phyloP scores from a whole-genome alignment of 495 filamentous ascomycete species.

The Beverwykella pulmonaria region DNA sequence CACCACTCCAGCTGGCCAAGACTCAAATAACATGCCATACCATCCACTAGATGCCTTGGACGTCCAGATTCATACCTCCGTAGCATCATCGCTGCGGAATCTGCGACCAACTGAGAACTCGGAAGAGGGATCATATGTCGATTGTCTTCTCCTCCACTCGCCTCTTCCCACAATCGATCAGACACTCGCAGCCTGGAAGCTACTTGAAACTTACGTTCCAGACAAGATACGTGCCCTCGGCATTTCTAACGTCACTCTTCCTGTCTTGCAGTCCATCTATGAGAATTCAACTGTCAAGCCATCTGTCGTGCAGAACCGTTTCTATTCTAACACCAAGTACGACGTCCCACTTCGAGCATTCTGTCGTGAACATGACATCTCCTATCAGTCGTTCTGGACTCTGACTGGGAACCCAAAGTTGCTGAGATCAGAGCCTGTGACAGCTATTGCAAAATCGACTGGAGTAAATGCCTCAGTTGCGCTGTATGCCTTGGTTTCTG shows the following conservation, averaged over 20 bases:
- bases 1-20: slow-evolving; percentile 64
- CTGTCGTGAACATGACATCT: slow-evolving; percentile 60
- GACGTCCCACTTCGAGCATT: slow-evolving; percentile 65
- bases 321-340: slow-evolving; percentile 62
- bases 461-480: slow-evolving; percentile 57
- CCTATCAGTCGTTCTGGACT: slow-evolving; percentile 82
- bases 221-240: slow-evolving; percentile 65
- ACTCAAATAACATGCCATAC: slow-evolving; percentile 63
- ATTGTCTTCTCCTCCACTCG: slow-evolving; percentile 73
- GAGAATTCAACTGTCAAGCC: slow-evolving; percentile 54
- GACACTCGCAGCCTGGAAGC: slow-evolving; percentile 67
- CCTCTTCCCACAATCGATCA: slow-evolving; percentile 60
- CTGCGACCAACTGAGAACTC: slow-evolving; percentile 50
- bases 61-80: slow-evolving; percentile 66
- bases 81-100: slow-evolving; percentile 70
- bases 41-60: slow-evolving; percentile 53
- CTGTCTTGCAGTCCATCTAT: slow-evolving; percentile 57
- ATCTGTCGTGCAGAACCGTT: slow-evolving; percentile 75
- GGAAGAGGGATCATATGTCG: slow-evolving; percentile 61
- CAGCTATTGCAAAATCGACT: slow-evolving; percentile 52
- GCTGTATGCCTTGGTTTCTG: slow-evolving; percentile 69
- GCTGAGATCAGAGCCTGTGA: slow-evolving; percentile 55
- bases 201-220: slow-evolving; percentile 67
- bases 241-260: slow-evolving; percentile 67
- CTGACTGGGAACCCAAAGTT: slow-evolving; percentile 70